phyloP scores from a whole-genome alignment of 441 rosid genomes.

The Gossypium aridum region DNA sequence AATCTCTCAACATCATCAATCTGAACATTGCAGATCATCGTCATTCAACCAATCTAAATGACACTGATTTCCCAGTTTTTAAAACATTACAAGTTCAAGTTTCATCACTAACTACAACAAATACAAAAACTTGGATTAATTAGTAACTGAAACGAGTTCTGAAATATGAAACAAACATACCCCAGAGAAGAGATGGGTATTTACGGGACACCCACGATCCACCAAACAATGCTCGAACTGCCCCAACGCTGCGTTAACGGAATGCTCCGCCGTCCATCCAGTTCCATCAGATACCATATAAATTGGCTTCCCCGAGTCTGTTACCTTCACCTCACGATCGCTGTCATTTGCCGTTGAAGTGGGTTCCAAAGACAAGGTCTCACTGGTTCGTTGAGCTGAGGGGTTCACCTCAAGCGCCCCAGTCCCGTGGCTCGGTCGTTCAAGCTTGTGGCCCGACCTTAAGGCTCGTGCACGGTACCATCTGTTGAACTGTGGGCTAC shows the following conservation, averaged over 20 bases:
- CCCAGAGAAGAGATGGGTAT: constrained; percentile 88
- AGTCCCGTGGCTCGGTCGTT: constrained; percentile 32
- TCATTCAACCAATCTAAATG: not conserved
- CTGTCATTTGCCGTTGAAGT: constrained; percentile 1
- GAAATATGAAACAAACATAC: constrained; percentile 27
- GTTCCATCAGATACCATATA: constrained; percentile 91
- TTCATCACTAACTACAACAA: not conserved
- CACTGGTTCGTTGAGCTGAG: constrained; percentile 14
- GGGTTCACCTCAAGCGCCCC: constrained; percentile 16
- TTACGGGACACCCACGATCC: constrained; percentile 82
- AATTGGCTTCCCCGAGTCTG: constrained; percentile 43
- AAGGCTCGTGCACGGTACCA: constrained; percentile 85
- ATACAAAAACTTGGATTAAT: not conserved
- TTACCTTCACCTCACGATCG: constrained; percentile 25
- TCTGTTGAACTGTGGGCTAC: constrained; percentile 66
- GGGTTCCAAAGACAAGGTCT: constrained; percentile 8
- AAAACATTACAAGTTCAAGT: not conserved
- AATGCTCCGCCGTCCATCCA: constrained; percentile 91
- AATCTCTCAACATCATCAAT: constrained; percentile 64
- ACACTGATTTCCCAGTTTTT: not conserved
- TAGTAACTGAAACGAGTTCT: not conserved
- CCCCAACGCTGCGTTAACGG: constrained; percentile 81
- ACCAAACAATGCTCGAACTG: constrained; percentile 85
- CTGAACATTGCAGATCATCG: constrained; percentile 26
- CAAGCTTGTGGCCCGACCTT: constrained; percentile 59